Evolutionary conservation across 73 alveolate genomes (phyloP), one percentile per base, ranked within the genome.

Genomic region (Symbiodinium pilosum): DNA sequence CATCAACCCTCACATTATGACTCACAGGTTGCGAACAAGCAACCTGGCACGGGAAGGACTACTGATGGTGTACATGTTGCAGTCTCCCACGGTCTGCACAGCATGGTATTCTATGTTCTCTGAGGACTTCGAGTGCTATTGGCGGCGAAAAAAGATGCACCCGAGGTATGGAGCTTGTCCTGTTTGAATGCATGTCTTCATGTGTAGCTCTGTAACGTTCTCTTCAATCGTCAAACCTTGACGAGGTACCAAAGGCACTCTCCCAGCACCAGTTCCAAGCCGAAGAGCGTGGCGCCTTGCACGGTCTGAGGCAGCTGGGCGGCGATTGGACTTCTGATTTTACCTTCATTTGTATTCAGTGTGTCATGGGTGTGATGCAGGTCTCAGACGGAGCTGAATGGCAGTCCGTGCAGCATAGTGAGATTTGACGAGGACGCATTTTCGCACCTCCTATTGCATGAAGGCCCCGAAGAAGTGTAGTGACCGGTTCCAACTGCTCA

Each of bases 341-440:
- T 40, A 54, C 42, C n/a, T 73, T 24, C 39, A 73, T 28, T 20
- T 26, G 16, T 24, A 24, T 16, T 16, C 24, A 54, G 75, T 54
- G 26, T 28, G n/a, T 5, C 86, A 73, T 4, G 20, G n/a, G 18
- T 40, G 20, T 21, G 0, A 9, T n/a, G 24, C 73, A 86, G 94
- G 85, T 87, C 94, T 26, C 94, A 87, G 64, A 59, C 85, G 8
- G 94, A 87, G 56, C 94, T 87, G 44, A 87, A 87, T 38, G 94
- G 94, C 40, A 87, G 85, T 38, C 94, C 94, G 34, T 87, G 94
- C 47, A 87, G 85, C 30, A 51, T 87, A n/a, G 26, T 87, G 54
- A 38, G 84, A 41, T 87, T 21, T 42, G 85, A 87, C 85, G n/a
- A 52, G 85, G 41, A 73, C 20, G 32, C 54, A 12, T 30, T 5